phyloP scores from a whole-genome alignment of 1,284 basidiomycete species.

The Moesziomyces aphidis region DNA sequence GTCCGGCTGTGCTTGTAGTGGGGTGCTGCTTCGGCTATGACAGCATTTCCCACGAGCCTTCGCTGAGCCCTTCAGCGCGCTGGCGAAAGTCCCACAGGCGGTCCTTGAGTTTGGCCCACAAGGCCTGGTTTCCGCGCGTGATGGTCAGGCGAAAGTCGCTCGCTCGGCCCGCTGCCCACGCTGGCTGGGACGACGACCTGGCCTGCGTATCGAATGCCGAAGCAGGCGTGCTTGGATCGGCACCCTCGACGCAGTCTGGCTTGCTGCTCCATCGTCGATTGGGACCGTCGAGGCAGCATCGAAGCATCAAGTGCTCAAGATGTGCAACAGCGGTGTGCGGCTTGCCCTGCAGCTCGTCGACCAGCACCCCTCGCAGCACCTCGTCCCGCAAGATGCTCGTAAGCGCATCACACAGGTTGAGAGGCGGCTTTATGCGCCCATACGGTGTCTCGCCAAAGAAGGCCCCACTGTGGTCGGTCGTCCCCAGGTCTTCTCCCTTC shows the following conservation, averaged over 20 bases:
- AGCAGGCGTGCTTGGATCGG: not conserved
- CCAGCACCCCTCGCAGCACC: constrained; percentile 12
- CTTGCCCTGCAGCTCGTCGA: constrained; percentile 42
- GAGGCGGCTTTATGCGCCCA: not conserved
- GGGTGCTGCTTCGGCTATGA: constrained; percentile 5
- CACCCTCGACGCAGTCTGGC: not conserved
- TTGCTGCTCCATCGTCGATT: not conserved
- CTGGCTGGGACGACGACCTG: not conserved
- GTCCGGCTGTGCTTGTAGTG: no score
- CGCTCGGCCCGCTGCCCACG: constrained; percentile 7
- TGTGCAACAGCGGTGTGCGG: constrained; percentile 17
- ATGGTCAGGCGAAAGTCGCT: constrained; percentile 37
- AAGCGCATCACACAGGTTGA: constrained; percentile 38
- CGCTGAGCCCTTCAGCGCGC: constrained; percentile 41
- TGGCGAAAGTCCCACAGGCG: constrained; percentile 59
- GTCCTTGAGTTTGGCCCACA: constrained; percentile 61
- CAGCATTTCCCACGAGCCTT: constrained; percentile 44
- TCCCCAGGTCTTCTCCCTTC: not conserved
- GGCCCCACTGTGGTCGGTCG: not conserved
- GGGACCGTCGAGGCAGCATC: constrained; percentile 19
- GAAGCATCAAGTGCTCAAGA: constrained; percentile 16
- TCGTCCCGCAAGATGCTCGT: constrained; percentile 25
- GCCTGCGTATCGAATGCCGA: not conserved
- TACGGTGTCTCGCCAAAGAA: not conserved
- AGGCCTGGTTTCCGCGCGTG: constrained; percentile 52